Percentiles rank a stretch among this genome's conserved stretches.
phyloP scores from a whole-genome alignment of 108 stramenopile species.

The Cyclotella sp. region DNA sequence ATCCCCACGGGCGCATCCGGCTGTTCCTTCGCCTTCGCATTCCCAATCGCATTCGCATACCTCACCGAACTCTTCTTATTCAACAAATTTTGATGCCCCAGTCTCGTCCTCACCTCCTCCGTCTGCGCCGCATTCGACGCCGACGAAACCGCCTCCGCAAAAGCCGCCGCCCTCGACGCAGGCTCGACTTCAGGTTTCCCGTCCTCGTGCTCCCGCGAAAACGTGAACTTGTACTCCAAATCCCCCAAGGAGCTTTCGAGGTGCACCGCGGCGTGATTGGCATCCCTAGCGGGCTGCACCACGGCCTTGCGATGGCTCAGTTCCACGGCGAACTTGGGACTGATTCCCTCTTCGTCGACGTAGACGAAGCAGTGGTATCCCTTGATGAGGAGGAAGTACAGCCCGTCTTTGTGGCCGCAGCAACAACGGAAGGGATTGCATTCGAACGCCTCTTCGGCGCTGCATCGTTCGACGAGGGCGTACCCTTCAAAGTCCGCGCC shows the following conservation, averaged over 20 bases:
- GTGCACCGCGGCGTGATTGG: constrained; percentile 39
- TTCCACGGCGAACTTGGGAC: constrained; percentile 84
- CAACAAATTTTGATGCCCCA: constrained; percentile 78
- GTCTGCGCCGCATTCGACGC: constrained; percentile 39
- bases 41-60: constrained; percentile 72
- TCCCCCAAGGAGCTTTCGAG: constrained; percentile 75
- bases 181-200: constrained; percentile 18
- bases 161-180: constrained; percentile 28
- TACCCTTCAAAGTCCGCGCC: constrained; percentile 86
- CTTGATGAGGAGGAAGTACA: constrained; percentile 72
- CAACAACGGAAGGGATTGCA: constrained; percentile 14
- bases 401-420: constrained; percentile 40
- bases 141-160: constrained; percentile 50
- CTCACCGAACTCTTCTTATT: constrained; percentile 61
- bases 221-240: constrained; percentile 72
- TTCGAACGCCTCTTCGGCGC: constrained; percentile 39
- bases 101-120: constrained; percentile 48
- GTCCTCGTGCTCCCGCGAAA: constrained; percentile 41
- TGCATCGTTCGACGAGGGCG: constrained; percentile 64
- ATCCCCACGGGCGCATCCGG: constrained; percentile 63
- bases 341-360: constrained; percentile 46
- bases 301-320: constrained; percentile 60
- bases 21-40: constrained; percentile 75
- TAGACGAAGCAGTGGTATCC: constrained; percentile 85
- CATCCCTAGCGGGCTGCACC: constrained; percentile 40